Evolutionary conservation across 2,329 filamentous ascomycete species (phyloP), one percentile per base, ranked within the genome.

Genomic region (Ophiostoma fasciatum): DNA sequence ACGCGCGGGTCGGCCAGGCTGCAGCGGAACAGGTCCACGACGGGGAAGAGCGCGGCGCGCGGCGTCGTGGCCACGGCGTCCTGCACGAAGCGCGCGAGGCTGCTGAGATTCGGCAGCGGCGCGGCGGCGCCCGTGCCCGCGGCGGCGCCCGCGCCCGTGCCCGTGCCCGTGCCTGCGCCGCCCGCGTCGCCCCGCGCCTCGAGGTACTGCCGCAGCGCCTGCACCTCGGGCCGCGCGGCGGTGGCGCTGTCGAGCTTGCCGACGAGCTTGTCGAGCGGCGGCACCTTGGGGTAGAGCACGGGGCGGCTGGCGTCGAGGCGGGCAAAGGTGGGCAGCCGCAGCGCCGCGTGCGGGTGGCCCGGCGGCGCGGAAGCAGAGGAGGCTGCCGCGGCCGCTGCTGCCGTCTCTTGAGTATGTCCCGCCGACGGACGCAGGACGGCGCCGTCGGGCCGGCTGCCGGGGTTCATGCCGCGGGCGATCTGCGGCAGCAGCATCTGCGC

Each of bases 401-500:
- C 17, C 18, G 35, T 37, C 18, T 55, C 50, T 37, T 66, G 60
- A n/a, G n/a, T n/a, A n/a, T n/a, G n/a, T n/a, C n/a, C n/a, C n/a
- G n/a, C n/a, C n/a, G n/a, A n/a, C 10, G 73, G 60, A 3, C 68
- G 68, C 2, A 71, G 59, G 23, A 72, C 63, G 2, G 65, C 66
- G 13, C 66, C 67, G 18, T 62, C 61, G 4, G 9, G 57, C 28
- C 62, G 60, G 32, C 64, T 62, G 31, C 59, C 61, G n/a, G 60
- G 55, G 28, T 66, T 62, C 35, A 71, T 55, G 38, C 66, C 64
- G 38, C 66, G 61, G 17, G 60, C 60, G 14, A 74, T 58, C 37
- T 87, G 78, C 4, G 85, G 82, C 51, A 79, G 71, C 40, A 96
- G 61, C 79, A 93, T n/a, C 48, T 80, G 77, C 1, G 90, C 90